Percentiles rank a stretch among this genome's conserved stretches.
phyloP scores from a whole-genome alignment of 768 basidiomycete genomes.

The Gelatoporia subvermispora region DNA sequence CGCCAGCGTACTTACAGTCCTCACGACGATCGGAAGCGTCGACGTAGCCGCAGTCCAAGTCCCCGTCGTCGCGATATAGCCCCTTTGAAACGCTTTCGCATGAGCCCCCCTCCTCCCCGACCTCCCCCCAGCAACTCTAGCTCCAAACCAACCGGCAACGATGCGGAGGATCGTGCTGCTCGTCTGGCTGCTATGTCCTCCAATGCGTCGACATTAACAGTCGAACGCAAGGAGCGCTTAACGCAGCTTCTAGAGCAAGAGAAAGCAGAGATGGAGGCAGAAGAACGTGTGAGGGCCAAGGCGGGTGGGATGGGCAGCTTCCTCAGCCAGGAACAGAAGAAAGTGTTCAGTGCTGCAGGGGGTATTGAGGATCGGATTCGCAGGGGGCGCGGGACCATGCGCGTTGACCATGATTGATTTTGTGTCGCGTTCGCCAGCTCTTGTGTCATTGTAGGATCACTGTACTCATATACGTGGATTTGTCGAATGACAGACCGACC shows the following conservation, averaged over 20 bases:
- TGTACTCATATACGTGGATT: neutral
- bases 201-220: conserved; percentile 62
- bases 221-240: conserved; percentile 70
- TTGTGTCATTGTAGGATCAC: neutral
- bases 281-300: conserved; percentile 61
- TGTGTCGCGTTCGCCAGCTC: too few species aligned
- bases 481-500: too few species aligned
- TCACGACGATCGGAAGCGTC: conserved; percentile 33
- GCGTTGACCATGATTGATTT: conserved; percentile 54
- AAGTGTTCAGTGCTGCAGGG: conserved; percentile 73
- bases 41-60: conserved; percentile 34
- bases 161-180: conserved; percentile 61
- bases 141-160: conserved; percentile 16
- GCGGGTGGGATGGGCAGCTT: conserved; percentile 79
- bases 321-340: conserved; percentile 79
- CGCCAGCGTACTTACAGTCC: conserved; percentile 22
- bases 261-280: conserved; percentile 69
- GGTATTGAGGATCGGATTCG: conserved; percentile 76
- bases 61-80: conserved; percentile 24
- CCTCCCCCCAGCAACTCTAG: conserved; percentile 1
- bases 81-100: conserved; percentile 47
- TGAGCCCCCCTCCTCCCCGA: conserved; percentile 37
- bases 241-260: conserved; percentile 68
- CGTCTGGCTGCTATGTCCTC: conserved; percentile 88
- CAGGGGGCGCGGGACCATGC: conserved; percentile 67